These are phyloP conservation scores for Penicillium sp. DNA, from an alignment of 2,329 filamentous ascomycete species.

Conservation along the genomic window DNA sequence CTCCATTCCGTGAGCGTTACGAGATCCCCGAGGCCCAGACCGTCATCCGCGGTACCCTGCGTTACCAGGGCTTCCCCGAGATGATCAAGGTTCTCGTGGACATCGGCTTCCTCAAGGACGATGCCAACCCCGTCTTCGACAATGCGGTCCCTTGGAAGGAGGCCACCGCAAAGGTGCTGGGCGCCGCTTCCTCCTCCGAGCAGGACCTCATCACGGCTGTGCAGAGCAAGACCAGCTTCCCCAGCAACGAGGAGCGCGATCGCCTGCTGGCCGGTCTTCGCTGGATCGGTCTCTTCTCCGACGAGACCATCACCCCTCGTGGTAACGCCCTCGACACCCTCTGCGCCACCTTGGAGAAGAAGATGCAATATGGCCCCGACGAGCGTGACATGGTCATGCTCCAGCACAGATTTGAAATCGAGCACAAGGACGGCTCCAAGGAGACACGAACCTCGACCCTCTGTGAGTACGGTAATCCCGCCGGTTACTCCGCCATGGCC, in stretches of 20 bases:
- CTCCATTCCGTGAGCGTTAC: slow-evolving; percentile 81
- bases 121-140: slow-evolving; percentile 59
- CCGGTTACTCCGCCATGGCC: slow-evolving; percentile 78
- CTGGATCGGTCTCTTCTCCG: slow-evolving; percentile 65
- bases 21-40: slow-evolving; percentile 86
- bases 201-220: slow-evolving; percentile 69
- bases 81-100: slow-evolving; percentile 84
- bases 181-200: slow-evolving; percentile 59
- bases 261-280: slow-evolving; percentile 65
- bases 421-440: slow-evolving; percentile 69
- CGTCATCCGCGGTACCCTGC: slow-evolving; percentile 74
- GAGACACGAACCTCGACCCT: slow-evolving; percentile 78
- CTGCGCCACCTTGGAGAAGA: slow-evolving; percentile 79
- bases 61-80: slow-evolving; percentile 85
- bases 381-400: slow-evolving; percentile 78
- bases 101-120: slow-evolving; percentile 78
- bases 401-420: slow-evolving; percentile 65
- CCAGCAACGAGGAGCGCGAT: slow-evolving; percentile 59
- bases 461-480: slow-evolving; percentile 71
- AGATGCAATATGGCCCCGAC: slow-evolving; percentile 78
- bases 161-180: slow-evolving; percentile 70
- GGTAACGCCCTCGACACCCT: slow-evolving; percentile 86
- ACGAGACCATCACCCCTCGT: slow-evolving; percentile 61
- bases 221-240: slow-evolving; percentile 67
- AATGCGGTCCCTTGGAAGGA: slow-evolving; percentile 73